These are phyloP conservation scores for Penicillium paxilli DNA, from an alignment of 495 filamentous ascomycete genomes.

Conservation along the genomic window DNA sequence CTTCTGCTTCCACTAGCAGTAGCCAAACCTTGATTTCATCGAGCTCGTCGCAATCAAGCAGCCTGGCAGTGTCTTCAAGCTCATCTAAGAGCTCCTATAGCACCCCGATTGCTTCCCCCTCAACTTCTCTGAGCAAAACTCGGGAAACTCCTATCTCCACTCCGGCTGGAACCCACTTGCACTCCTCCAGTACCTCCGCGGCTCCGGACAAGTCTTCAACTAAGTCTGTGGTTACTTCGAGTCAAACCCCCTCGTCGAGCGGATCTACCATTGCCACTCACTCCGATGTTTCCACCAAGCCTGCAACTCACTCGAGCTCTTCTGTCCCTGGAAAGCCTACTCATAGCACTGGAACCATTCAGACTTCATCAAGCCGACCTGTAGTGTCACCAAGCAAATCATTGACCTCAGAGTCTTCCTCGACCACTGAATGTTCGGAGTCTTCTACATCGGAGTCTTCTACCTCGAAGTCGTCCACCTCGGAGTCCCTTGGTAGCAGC, in stretches of 20 bases:
- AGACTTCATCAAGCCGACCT: background rate
- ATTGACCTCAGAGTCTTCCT: background rate
- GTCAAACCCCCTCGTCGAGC: background rate
- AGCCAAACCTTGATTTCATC: slow-evolving; percentile 11
- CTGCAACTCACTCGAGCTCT: slow-evolving; percentile 3
- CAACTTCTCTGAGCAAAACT: background rate
- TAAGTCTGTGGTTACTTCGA: background rate
- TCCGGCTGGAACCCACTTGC: background rate
- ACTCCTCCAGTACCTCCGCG: slow-evolving; percentile 10
- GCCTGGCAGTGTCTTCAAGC: background rate
- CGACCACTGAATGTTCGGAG: no score
- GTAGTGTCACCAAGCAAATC: background rate
- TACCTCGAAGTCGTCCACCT: background rate
- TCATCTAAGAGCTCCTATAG: background rate
- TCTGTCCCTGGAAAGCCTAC: background rate
- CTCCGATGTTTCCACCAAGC: slow-evolving; percentile 1
- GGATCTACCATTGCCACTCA: background rate
- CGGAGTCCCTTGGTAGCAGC: background rate
- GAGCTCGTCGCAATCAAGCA: background rate
- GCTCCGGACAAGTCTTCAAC: background rate
- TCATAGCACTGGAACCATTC: background rate
- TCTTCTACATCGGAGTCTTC: no score
- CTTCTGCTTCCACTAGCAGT: slow-evolving; percentile 9
- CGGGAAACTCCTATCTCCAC: background rate
- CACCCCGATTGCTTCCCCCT: slow-evolving; percentile 7